These are phyloP conservation scores for Malbranchea zuffiana DNA, from an alignment of 2,329 filamentous ascomycete genomes.

Conservation along the genomic window DNA sequence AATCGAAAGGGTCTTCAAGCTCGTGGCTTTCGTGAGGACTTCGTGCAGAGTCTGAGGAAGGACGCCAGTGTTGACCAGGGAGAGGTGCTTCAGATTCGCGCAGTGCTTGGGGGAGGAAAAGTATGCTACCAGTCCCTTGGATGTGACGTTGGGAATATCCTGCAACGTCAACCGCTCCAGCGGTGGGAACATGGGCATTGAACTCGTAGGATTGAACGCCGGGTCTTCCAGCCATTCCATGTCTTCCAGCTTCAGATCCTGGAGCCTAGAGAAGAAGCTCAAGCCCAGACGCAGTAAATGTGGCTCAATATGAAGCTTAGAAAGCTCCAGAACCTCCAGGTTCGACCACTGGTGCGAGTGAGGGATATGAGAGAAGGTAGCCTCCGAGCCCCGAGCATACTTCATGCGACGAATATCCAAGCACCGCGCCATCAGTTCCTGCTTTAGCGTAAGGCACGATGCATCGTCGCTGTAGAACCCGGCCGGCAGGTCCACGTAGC, in stretches of 20 bases:
- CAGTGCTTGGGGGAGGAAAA: constrained; percentile 52
- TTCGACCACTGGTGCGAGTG: constrained; percentile 39
- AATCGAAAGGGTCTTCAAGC: constrained; percentile 41
- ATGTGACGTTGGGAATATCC: constrained; percentile 60
- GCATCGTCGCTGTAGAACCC: constrained; percentile 75
- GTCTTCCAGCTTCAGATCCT: constrained; percentile 63
- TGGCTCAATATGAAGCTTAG: constrained; percentile 28
- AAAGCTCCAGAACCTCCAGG: constrained; percentile 33
- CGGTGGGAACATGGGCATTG: constrained; percentile 61
- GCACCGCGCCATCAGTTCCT: constrained; percentile 76
- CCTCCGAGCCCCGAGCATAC: constrained; percentile 68
- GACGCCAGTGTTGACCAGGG: constrained; percentile 61
- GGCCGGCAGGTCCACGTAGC: constrained; percentile 82
- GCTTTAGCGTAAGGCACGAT: constrained; percentile 61
- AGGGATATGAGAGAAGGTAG: constrained; percentile 59
- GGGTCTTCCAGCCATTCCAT: constrained; percentile 63
- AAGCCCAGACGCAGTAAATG: constrained; percentile 56
- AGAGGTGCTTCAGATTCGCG: constrained; percentile 54
- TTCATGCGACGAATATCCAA: constrained; percentile 80
- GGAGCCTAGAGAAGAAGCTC: constrained; percentile 53
- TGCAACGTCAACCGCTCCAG: constrained; percentile 63
- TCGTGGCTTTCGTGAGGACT: constrained; percentile 33
- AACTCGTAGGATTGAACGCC: constrained; percentile 56
- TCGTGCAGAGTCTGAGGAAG: constrained; percentile 31
- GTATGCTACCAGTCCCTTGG: constrained; percentile 58